Percentiles rank a stretch among this genome's conserved stretches.
Conservation (phyloP, 805 yeast species). For the Ogataea glucozyma region DNA sequence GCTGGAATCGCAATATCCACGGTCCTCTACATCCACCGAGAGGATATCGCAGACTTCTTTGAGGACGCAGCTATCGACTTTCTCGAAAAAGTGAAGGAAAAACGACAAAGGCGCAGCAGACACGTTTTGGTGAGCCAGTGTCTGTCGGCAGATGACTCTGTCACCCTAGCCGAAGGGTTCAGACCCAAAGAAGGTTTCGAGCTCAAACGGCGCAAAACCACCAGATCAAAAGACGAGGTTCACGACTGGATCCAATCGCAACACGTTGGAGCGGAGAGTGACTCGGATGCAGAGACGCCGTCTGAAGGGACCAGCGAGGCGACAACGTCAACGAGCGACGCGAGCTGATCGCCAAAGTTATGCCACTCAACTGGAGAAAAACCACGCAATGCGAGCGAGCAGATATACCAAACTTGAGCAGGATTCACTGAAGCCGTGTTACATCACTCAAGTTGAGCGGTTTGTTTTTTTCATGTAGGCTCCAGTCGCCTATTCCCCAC, state of each 20-base stretch:
- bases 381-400: too few species aligned
- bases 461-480: too few species aligned
- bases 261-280: neutral
- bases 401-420: too few species aligned
- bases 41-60: constrained; percentile 29
- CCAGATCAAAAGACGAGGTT: constrained; percentile 4
- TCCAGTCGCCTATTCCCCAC: too few species aligned
- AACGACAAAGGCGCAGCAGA: constrained; percentile 17
- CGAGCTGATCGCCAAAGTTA: neutral
- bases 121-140: neutral
- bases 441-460: too few species aligned
- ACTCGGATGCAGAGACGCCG: constrained; percentile 3
- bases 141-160: neutral
- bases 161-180: constrained; percentile 1
- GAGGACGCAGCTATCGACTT: constrained; percentile 25
- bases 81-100: constrained; percentile 16
- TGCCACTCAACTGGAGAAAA: too few species aligned
- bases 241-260: constrained; percentile 13
- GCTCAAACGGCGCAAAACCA: constrained; percentile 1
- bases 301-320: constrained; percentile 1
- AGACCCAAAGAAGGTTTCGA: neutral
- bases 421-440: too few species aligned
- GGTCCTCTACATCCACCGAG: constrained; percentile 25
- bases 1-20: constrained; percentile 31
- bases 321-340: neutral